These are phyloP conservation scores for Nannizzia gypsea DNA, from an alignment of 2,329 filamentous ascomycete genomes.

Conservation along the genomic window DNA sequence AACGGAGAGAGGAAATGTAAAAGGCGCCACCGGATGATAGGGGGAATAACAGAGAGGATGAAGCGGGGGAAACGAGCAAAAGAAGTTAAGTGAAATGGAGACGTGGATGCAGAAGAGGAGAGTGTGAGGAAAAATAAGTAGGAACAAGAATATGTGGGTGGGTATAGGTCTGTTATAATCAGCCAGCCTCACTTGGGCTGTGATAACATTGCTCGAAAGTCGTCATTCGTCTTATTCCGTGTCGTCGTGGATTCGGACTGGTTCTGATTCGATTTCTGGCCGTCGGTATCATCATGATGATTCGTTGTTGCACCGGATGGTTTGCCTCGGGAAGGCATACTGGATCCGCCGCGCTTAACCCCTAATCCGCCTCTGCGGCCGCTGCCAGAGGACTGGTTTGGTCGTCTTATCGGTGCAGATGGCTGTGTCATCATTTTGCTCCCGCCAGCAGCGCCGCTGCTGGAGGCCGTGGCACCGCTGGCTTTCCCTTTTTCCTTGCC, in stretches of 20 bases:
- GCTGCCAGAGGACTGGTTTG: conserved; percentile 33
- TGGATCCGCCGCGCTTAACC: conserved; percentile 26
- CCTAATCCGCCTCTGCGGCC: conserved; percentile 41
- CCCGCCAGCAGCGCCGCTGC: neutral
- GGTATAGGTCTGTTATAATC: neutral
- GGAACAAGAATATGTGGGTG: neutral
- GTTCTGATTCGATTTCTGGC: conserved; percentile 9
- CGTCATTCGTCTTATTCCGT: conserved; percentile 35
- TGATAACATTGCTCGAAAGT: conserved; percentile 44
- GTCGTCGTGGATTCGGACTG: conserved; percentile 15
- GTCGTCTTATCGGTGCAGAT: conserved; percentile 33
- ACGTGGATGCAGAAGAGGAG: neutral
- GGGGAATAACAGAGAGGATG: no score
- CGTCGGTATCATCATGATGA: neutral
- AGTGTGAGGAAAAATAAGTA: neutral
- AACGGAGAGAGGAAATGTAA: neutral
- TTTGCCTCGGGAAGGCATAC: neutral
- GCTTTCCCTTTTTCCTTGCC: conserved; percentile 30
- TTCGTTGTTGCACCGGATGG: neutral
- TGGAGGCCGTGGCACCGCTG: conserved; percentile 4
- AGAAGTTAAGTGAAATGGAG: neutral
- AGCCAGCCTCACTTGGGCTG: conserved; percentile 2
- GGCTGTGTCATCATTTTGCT: conserved; percentile 20
- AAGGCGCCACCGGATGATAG: neutral
- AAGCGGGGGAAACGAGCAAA: neutral